Conservation (phyloP, 1,139 yeast species). For the Meyerozyma elateridarum region DNA sequence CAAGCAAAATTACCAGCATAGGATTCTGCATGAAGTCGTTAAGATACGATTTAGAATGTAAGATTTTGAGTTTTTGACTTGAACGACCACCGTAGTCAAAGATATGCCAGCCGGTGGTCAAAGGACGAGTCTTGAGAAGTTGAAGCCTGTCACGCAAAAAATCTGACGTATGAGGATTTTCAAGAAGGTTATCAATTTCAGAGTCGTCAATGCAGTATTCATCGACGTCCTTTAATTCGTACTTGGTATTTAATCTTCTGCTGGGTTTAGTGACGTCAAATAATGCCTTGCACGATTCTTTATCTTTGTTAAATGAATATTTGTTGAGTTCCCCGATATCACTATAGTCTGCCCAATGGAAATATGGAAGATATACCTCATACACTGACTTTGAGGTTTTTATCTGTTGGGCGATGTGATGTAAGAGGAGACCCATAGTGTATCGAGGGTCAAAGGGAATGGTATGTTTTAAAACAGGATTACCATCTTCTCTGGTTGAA, state of each 20-base stretch:
- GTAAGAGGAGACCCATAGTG: slow-evolving; percentile 24
- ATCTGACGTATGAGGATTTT: neutral
- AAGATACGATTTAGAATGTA: slow-evolving; percentile 36
- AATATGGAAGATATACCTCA: slow-evolving; percentile 19
- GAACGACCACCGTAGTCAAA: slow-evolving; percentile 30
- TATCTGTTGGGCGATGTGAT: slow-evolving; percentile 14
- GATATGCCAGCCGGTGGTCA: slow-evolving; percentile 36
- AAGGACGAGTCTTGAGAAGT: neutral
- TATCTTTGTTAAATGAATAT: slow-evolving; percentile 14
- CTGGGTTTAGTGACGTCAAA: slow-evolving; percentile 20
- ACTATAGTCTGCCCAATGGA: slow-evolving; percentile 37
- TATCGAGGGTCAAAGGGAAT: slow-evolving; percentile 28
- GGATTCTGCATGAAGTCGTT: slow-evolving; percentile 46
- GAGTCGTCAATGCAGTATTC: slow-evolving; percentile 27
- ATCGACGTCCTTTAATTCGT: slow-evolving; percentile 16
- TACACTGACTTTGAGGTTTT: slow-evolving; percentile 7
- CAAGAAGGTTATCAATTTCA: slow-evolving; percentile 13
- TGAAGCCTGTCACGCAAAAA: neutral
- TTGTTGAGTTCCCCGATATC: slow-evolving; percentile 25
- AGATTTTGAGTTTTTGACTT: slow-evolving; percentile 19
- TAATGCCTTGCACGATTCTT: slow-evolving; percentile 16
- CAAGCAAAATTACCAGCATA: slow-evolving; percentile 27
- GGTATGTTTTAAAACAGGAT: neutral
- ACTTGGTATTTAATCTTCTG: slow-evolving; percentile 13
- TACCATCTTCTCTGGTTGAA: neutral